Conservation (phyloP, 2,329 filamentous ascomycete species). For the Pseudogymnoascus sp. region DNA sequence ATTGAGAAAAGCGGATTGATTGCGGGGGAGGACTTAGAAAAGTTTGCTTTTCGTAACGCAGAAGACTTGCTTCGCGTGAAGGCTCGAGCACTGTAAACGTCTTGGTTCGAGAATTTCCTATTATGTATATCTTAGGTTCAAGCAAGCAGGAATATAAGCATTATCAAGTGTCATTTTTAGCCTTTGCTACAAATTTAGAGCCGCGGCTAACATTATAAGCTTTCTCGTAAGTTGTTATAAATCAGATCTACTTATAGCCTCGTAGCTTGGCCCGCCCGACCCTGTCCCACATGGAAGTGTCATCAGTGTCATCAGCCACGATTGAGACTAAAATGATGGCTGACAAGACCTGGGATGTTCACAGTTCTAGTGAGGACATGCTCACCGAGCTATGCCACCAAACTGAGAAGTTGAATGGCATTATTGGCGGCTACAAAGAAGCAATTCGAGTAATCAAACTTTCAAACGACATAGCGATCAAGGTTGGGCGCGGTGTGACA, state of each 20-base stretch:
- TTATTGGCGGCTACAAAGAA: neutral
- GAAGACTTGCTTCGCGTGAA: constrained; percentile 33
- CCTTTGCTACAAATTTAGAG: neutral
- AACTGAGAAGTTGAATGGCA: constrained; percentile 9
- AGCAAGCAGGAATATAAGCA: neutral
- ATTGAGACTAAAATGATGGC: neutral
- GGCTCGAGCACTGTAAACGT: constrained; percentile 21
- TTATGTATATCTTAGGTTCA: neutral
- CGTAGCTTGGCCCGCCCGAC: too few relatives aligned
- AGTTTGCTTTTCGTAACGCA: constrained; percentile 42
- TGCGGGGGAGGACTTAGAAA: constrained; percentile 38
- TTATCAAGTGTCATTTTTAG: neutral
- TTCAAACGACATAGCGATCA: constrained; percentile 16
- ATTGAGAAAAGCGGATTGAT: constrained; percentile 42
- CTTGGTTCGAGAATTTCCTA: neutral
- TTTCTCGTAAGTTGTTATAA: neutral
- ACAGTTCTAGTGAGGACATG: constrained; percentile 13
- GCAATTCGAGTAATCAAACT: constrained; percentile 11
- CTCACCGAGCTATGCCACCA: constrained; percentile 11
- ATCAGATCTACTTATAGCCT: neutral
- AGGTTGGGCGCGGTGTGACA: constrained; percentile 17
- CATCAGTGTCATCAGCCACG: too few relatives aligned
- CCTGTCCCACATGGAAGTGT: too few relatives aligned
- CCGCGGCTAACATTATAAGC: neutral
- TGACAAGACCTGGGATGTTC: constrained; percentile 4